phyloP scores from a whole-genome alignment of 2,329 filamentous ascomycete genomes.

The Hypoxylon sp. region DNA sequence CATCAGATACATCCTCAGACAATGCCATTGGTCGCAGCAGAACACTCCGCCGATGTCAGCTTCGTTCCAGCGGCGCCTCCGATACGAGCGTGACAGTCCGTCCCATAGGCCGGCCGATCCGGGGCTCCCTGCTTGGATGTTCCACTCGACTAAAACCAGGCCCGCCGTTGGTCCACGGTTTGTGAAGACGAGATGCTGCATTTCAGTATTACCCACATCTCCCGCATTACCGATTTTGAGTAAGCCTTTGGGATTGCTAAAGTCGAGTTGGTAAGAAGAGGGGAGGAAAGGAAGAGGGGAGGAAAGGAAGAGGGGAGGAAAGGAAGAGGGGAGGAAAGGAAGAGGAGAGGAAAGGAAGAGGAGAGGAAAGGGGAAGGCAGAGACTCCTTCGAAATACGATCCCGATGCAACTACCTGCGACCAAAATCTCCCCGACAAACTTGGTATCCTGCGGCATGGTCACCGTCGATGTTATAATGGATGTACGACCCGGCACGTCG shows the following conservation, averaged over 20 bases:
- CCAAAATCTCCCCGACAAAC: constrained; percentile 56
- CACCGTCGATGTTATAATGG: constrained; percentile 52
- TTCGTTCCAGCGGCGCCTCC: constrained; percentile 77
- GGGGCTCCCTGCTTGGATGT: constrained; percentile 64
- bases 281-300: too few relatives aligned
- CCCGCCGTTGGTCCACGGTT: constrained; percentile 75
- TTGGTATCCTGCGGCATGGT: constrained; percentile 50
- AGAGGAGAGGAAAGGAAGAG: too few relatives aligned
- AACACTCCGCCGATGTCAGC: constrained; percentile 71
- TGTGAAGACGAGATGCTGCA: constrained; percentile 75
- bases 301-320: too few relatives aligned
- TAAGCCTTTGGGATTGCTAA: constrained; percentile 69
- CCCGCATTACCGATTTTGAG: constrained; percentile 73
- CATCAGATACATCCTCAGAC: constrained; percentile 61
- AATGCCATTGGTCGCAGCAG: constrained; percentile 60
- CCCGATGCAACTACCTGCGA: constrained; percentile 46
- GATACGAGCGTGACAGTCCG: constrained; percentile 79
- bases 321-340: too few relatives aligned
- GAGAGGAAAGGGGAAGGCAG: neutral
- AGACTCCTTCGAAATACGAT: constrained; percentile 25
- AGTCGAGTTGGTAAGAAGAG: too few relatives aligned
- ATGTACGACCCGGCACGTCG: constrained; percentile 62
- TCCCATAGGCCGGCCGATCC: constrained; percentile 69
- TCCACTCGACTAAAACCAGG: constrained; percentile 79
- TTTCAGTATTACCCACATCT: constrained; percentile 73